Evolutionary conservation across 2,329 filamentous ascomycete genomes (phyloP).

Genomic region (Clathrospora elynae): DNA sequence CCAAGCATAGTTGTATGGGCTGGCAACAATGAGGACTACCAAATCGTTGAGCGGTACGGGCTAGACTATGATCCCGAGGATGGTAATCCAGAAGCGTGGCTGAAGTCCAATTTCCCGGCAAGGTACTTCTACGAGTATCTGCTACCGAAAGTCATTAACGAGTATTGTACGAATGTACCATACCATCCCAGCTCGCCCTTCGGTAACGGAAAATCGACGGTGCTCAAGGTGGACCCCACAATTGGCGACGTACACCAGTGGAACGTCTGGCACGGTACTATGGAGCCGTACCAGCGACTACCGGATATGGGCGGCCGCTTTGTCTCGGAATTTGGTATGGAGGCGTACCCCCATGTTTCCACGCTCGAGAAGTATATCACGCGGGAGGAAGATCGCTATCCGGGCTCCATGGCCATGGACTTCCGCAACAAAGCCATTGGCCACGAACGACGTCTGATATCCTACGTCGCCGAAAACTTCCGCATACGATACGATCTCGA

Average conservation of each 20-base stretch:
- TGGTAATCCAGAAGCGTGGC: conserved; percentile 79
- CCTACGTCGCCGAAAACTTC: conserved; percentile 90
- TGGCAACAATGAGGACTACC: conserved; percentile 95
- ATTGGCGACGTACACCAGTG: conserved; percentile 92
- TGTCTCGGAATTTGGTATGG: conserved; percentile 94
- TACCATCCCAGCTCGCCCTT: conserved; percentile 85
- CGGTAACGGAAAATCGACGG: conserved; percentile 71
- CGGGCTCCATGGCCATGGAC: conserved; percentile 83
- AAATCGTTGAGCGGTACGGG: conserved; percentile 72
- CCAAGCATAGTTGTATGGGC: conserved; percentile 85
- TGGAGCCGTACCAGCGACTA: conserved; percentile 82
- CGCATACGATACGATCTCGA: conserved; percentile 59
- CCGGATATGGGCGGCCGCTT: conserved; percentile 88
- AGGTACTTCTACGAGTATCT: conserved; percentile 88
- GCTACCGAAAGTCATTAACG: conserved; percentile 71
- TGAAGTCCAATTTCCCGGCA: conserved; percentile 85
- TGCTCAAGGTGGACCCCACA: conserved; percentile 61
- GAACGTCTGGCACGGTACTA: conserved; percentile 95
- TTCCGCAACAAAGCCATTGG: conserved; percentile 96
- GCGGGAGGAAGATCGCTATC: conserved; percentile 62
- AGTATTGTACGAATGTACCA: conserved; percentile 69
- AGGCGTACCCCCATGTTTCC: conserved; percentile 81
- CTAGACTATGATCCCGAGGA: conserved; percentile 79
- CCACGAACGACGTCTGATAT: conserved; percentile 81
- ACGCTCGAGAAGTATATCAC: conserved; percentile 82